Percentiles rank a stretch among this genome's conserved stretches.
Conservation (phyloP, 179 eudicot species). For the Camellia oleifera region DNA sequence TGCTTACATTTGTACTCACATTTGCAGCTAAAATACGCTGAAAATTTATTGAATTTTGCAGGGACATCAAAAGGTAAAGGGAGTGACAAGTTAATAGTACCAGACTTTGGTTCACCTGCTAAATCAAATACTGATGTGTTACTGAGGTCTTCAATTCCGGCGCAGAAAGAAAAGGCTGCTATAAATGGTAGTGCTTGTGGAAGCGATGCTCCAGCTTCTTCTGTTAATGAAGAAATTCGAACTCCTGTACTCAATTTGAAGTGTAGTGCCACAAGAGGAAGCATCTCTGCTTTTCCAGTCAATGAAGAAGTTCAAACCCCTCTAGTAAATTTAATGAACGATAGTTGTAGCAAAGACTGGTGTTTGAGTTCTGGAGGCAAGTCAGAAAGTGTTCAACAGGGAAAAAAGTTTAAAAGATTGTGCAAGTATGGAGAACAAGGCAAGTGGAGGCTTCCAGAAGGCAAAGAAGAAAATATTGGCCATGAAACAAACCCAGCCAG, state of each 20-base stretch:
- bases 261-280: slow-evolving; percentile 15
- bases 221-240: slow-evolving; percentile 27
- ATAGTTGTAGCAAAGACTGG: slow-evolving; percentile 75
- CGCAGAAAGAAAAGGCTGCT: slow-evolving; percentile 23
- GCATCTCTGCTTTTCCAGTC: slow-evolving; percentile 24
- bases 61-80: slow-evolving; percentile 28
- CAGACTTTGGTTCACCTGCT: slow-evolving; percentile 29
- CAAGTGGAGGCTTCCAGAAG: slow-evolving; percentile 21
- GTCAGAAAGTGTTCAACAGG: slow-evolving; percentile 39
- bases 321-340: slow-evolving; percentile 39
- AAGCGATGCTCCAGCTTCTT: slow-evolving; percentile 22
- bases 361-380: slow-evolving; percentile 49
- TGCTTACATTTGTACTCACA: slow-evolving; percentile 2
- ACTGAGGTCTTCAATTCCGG: slow-evolving; percentile 14
- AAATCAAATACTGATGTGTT: slow-evolving; percentile 16
- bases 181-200: slow-evolving; percentile 22
- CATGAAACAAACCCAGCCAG: slow-evolving; percentile 17
- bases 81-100: slow-evolving; percentile 22
- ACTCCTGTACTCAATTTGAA: slow-evolving; percentile 23
- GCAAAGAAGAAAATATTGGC: slow-evolving; percentile 23
- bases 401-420: slow-evolving; percentile 58
- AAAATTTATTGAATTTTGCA: slow-evolving; percentile 22
- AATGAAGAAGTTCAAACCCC: slow-evolving; percentile 44
- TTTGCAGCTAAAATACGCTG: not conserved
- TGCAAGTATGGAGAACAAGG: slow-evolving; percentile 59